phyloP scores from a whole-genome alignment of 306 rosid species.

The Ormosia emarginata region DNA sequence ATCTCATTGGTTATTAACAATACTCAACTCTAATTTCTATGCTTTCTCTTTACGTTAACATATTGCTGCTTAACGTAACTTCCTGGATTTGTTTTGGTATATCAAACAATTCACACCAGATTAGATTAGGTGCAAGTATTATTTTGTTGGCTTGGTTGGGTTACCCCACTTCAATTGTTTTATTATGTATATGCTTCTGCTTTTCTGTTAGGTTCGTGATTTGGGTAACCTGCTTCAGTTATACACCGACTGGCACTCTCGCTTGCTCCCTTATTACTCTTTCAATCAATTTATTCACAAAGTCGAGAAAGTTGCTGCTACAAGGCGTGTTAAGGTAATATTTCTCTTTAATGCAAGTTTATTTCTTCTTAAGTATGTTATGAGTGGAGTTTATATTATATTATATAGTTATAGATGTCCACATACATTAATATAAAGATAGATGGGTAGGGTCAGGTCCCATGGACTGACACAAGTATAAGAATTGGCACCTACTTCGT shows the following conservation, averaged over 20 bases:
- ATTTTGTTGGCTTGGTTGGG: too few species aligned
- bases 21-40: too few species aligned
- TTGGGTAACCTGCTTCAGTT: slow-evolving; percentile 70
- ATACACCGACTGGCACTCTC: slow-evolving; percentile 89
- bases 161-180: too few species aligned
- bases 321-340: slow-evolving; percentile 74
- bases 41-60: too few species aligned
- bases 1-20: neutral
- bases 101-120: too few species aligned
- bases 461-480: neutral
- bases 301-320: slow-evolving; percentile 81
- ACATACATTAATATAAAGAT: neutral
- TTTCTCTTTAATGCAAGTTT: neutral
- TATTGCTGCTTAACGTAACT: too few species aligned
- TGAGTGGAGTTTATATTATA: neutral
- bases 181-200: neutral
- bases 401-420: neutral
- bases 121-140: too few species aligned
- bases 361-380: neutral
- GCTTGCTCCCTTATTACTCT: slow-evolving; percentile 73
- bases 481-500: neutral
- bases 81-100: too few species aligned
- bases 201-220: slow-evolving; percentile 58
- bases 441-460: neutral
- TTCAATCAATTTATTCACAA: slow-evolving; percentile 73